Evolutionary conservation across 805 yeast species (phyloP).

Genomic region (Nakazawaea holstii): DNA sequence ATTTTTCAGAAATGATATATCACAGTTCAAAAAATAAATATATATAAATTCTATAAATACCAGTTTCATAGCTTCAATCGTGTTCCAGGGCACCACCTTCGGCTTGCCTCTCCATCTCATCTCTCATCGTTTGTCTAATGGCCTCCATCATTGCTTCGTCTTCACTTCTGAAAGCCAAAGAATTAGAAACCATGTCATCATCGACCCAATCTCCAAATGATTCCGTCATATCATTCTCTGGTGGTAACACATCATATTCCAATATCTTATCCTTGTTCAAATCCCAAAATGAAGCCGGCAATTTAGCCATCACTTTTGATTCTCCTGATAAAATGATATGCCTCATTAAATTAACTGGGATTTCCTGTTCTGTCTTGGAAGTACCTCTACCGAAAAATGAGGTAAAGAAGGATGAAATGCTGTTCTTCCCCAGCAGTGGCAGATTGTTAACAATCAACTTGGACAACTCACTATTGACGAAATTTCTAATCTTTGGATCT

Average conservation of each 20-base stretch:
- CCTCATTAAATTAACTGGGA: conserved; percentile 60
- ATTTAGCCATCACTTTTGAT: conserved; percentile 61
- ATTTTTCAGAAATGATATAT: too few species aligned
- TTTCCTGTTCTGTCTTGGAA: conserved; percentile 17
- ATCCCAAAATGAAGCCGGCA: conserved; percentile 60
- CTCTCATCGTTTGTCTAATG: conserved; percentile 6
- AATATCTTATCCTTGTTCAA: conserved; percentile 54
- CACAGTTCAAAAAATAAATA: too few species aligned
- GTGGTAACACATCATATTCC: conserved; percentile 74
- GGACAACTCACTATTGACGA: conserved; percentile 39
- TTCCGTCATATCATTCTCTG: conserved; percentile 38
- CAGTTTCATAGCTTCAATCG: not conserved
- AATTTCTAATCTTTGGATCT: conserved; percentile 37
- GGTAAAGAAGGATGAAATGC: conserved; percentile 7
- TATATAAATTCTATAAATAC: too few species aligned
- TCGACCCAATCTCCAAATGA: conserved; percentile 40
- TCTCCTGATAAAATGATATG: conserved; percentile 70
- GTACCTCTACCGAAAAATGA: conserved; percentile 9
- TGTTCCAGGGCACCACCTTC: not conserved
- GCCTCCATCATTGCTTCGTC: conserved; percentile 22
- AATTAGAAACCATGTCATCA: conserved; percentile 38
- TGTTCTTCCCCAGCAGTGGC: not conserved
- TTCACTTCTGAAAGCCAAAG: conserved; percentile 30
- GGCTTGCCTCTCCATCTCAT: not conserved
- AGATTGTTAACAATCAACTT: conserved; percentile 11